Percentiles rank a stretch among this genome's conserved stretches.
phyloP scores from a whole-genome alignment of 2,329 filamentous ascomycete genomes.

The Lecanoromycetidae sp. region DNA sequence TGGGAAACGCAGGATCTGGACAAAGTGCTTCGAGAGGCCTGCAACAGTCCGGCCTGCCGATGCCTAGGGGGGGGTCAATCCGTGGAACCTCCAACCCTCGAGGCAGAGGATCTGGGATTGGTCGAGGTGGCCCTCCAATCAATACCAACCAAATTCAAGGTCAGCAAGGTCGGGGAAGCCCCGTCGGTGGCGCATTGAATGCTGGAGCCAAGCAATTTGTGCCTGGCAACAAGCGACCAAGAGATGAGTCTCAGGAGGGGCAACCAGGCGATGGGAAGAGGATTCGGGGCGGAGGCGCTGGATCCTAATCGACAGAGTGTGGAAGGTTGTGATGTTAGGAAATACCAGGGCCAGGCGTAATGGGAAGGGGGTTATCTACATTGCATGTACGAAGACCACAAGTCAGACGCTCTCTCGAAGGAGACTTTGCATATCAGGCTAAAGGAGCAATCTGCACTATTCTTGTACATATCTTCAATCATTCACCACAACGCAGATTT shows the following conservation, averaged over 20 bases:
- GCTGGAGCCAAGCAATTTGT: constrained; percentile 18
- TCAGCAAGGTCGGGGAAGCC: constrained; percentile 25
- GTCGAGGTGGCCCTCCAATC: constrained; percentile 27
- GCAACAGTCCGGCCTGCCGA: constrained; percentile 30
- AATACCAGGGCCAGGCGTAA: too few species aligned
- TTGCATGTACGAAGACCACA: background rate
- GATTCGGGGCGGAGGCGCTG: constrained; percentile 13
- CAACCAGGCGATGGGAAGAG: constrained; percentile 14
- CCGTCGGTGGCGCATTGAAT: constrained; percentile 12
- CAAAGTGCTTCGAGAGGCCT: constrained; percentile 26
- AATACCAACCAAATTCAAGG: constrained; percentile 15
- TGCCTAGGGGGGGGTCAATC: constrained; percentile 25
- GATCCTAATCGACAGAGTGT: background rate
- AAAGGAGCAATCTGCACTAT: too few species aligned
- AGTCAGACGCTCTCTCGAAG: too few species aligned
- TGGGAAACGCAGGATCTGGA: constrained; percentile 25
- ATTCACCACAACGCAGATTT: too few species aligned
- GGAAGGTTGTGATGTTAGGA: background rate
- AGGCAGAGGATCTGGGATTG: constrained; percentile 29
- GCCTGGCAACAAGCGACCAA: constrained; percentile 17
- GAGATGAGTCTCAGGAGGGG: constrained; percentile 15
- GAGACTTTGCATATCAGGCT: too few species aligned
- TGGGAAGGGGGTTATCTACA: too few species aligned
- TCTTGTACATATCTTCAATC: too few species aligned
- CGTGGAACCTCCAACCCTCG: constrained; percentile 33